Percentiles rank a stretch among this genome's conserved stretches.
phyloP scores from a whole-genome alignment of 176 grass and related monocot species.

The Oryza meridionalis region DNA sequence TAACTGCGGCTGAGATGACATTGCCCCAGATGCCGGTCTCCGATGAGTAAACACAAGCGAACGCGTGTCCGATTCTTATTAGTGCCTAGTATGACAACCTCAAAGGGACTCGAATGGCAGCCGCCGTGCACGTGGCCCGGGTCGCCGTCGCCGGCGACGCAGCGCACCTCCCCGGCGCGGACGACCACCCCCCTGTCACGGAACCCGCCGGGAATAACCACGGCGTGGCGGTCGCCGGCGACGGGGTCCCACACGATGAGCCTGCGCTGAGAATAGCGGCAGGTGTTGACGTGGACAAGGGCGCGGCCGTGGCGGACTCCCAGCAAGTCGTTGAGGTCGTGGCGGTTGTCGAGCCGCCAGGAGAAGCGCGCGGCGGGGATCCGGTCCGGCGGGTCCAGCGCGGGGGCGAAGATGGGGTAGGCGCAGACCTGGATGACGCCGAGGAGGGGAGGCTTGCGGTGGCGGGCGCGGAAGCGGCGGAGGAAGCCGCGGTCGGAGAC shows the following conservation, averaged over 20 bases:
- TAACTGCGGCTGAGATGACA: background rate
- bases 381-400: too few relatives aligned
- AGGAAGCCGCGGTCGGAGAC: too few relatives aligned
- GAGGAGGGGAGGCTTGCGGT: too few relatives aligned
- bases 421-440: too few relatives aligned
- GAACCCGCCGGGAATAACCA: background rate
- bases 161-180: background rate
- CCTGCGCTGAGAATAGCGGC: too few relatives aligned
- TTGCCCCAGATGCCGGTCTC: background rate
- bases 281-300: background rate
- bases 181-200: background rate
- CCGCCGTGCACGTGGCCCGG: too few relatives aligned
- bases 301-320: slow-evolving; percentile 19
- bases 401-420: too few relatives aligned
- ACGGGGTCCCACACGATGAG: slow-evolving; percentile 24
- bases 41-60: slow-evolving; percentile 18
- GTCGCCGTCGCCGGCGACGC: background rate
- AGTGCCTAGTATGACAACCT: background rate
- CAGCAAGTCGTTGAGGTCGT: background rate
- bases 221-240: background rate
- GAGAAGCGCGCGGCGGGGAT: background rate
- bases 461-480: too few relatives aligned
- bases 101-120: background rate
- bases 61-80: background rate
- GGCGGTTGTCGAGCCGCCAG: background rate